Percentiles rank a stretch among this genome's conserved stretches.
phyloP scores from a whole-genome alignment of 148 eudicot species.

The Vaccinium vitisidaea region DNA sequence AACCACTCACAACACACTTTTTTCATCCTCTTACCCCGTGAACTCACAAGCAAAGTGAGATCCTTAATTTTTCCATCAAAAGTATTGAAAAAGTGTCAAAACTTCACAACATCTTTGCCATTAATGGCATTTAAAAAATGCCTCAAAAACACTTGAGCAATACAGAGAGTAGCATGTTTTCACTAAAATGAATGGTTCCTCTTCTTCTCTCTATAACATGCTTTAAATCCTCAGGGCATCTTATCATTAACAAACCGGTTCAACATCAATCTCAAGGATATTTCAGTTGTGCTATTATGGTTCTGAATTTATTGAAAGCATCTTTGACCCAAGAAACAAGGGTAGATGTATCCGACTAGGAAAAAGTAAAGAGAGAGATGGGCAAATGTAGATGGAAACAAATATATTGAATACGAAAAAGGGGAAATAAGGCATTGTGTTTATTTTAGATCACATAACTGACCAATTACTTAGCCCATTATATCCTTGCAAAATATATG shows the following conservation, averaged over 20 bases:
- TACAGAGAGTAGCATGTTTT: neutral
- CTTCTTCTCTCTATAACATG: neutral
- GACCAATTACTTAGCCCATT: too few relatives aligned
- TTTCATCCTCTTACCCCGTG: too few relatives aligned
- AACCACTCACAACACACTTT: too few relatives aligned
- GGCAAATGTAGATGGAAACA: too few relatives aligned
- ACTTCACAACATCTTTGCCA: too few relatives aligned
- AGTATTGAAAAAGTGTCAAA: neutral
- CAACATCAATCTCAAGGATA: neutral
- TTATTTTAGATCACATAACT: too few relatives aligned
- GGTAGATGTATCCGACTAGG: neutral
- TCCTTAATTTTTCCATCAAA: neutral
- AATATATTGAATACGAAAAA: too few relatives aligned
- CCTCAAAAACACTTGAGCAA: neutral
- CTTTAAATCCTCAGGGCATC: neutral
- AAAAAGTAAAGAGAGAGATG: too few relatives aligned
- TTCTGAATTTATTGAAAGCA: neutral
- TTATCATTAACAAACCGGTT: neutral
- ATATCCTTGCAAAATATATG: too few relatives aligned
- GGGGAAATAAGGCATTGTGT: too few relatives aligned
- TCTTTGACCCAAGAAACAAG: neutral
- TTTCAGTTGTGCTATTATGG: neutral
- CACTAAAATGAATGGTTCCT: neutral
- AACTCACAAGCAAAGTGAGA: too few relatives aligned
- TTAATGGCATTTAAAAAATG: too few relatives aligned